These are phyloP conservation scores for Cytospora mali DNA, from an alignment of 2,329 filamentous ascomycete species.

Conservation along the genomic window DNA sequence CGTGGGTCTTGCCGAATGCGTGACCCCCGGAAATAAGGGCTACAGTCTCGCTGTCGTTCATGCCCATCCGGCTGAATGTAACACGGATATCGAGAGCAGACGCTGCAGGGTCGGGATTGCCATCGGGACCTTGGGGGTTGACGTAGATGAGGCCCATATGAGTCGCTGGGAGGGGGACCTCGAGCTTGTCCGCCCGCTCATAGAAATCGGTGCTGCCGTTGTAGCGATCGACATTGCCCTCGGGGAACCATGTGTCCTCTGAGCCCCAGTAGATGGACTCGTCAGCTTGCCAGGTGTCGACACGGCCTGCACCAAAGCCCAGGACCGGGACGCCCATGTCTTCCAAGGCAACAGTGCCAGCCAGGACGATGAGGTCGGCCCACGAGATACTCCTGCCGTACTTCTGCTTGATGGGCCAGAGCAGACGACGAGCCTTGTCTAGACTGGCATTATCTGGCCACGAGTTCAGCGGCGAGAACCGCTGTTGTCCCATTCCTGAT, in stretches of 20 bases:
- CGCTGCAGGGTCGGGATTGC: slow-evolving; percentile 65
- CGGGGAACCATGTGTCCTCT: slow-evolving; percentile 69
- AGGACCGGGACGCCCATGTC: slow-evolving; percentile 71
- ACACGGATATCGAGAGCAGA: slow-evolving; percentile 69
- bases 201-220: slow-evolving; percentile 53
- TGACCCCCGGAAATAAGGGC: slow-evolving; percentile 75
- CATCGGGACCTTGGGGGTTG: slow-evolving; percentile 74
- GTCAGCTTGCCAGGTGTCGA: slow-evolving; percentile 72
- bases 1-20: slow-evolving; percentile 76
- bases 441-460: slow-evolving; percentile 77
- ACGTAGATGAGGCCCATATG: slow-evolving; percentile 78
- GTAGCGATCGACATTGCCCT: slow-evolving; percentile 51
- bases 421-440: slow-evolving; percentile 74
- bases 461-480: slow-evolving; percentile 72
- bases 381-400: slow-evolving; percentile 79
- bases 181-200: slow-evolving; percentile 57
- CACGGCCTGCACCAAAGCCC: slow-evolving; percentile 70
- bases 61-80: slow-evolving; percentile 75
- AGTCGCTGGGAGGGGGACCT: slow-evolving; percentile 65
- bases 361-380: slow-evolving; percentile 70
- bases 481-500: slow-evolving; percentile 65
- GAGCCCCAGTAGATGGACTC: slow-evolving; percentile 75
- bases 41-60: slow-evolving; percentile 77
- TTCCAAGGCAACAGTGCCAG: slow-evolving; percentile 74
- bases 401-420: slow-evolving; percentile 81